Base-by-base conservation (phyloP, 768 basidiomycete genomes). In the Leccinum obscurum region DNA sequence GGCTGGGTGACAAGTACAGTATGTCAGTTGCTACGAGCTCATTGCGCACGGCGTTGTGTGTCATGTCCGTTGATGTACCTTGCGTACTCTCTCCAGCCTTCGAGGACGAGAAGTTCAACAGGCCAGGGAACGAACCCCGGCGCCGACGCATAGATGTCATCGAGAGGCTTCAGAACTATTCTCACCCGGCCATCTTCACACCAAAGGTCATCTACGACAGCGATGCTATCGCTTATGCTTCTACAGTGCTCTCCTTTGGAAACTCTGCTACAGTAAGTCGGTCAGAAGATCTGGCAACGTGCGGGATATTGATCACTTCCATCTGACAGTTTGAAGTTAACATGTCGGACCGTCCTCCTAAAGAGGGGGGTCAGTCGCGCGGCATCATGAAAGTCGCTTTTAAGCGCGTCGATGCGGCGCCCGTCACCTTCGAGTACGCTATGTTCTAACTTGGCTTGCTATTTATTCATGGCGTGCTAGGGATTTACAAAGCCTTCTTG, bases 151-250 rank as follows among this genome's bases (percentile, higher is more conserved):
- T 73, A 34, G 77, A 74, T 1, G 17, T 71, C 2, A 62, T 74
- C 1, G 67, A 74, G 55, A 63, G 67, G 6, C 69, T 85, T 0
- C 82, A 83, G 54, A 77, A 68, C 5, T 67, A 67, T 0, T 65
- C 76, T 0, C 70, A 74, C 0, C 77, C 81, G 0, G 56, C 55
- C 0, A 8, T 76, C 0, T 84, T 84, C 61, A 73, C 65, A 13
- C 81, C 81, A 1, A 76, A 75, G 14, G 71, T 76, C 4, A 64
- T 85, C 5, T 85, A 80, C 57, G 83, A 85, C 54, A 78, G 82
- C 0, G 72, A 72, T 4, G 72, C 74, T 0, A 77, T 83, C 0
- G 66, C 80, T 0, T 85, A 80, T 39, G 71, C 78, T 0, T 73
- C 78, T 0, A 63, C 57, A 0, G 55, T 39, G 0, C 70, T 81